Evolutionary conservation across 1,139 yeast genomes (phyloP).

Genomic region (Zygoascus sp.): DNA sequence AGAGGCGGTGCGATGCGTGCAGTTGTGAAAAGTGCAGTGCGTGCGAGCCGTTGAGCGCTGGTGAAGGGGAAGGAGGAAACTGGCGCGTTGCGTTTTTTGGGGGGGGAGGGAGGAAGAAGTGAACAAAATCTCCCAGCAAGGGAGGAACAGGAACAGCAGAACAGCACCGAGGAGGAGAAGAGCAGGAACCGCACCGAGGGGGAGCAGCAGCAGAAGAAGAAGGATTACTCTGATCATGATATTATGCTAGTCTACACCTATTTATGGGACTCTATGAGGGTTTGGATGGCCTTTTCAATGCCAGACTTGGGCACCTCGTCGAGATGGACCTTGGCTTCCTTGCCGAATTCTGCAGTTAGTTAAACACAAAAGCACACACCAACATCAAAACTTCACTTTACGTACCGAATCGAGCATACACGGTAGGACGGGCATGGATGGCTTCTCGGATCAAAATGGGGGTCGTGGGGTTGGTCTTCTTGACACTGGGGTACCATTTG

Average conservation of each 20-base stretch:
- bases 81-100: background rate
- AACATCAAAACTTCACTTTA: constrained; percentile 7
- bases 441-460: constrained; percentile 78
- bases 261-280: constrained; percentile 19
- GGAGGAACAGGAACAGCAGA: background rate
- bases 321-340: constrained; percentile 32
- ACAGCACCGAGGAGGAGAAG: no score
- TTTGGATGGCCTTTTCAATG: constrained; percentile 21
- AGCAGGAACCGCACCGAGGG: no score
- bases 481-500: constrained; percentile 57
- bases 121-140: background rate
- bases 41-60: background rate
- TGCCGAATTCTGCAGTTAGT: constrained; percentile 28
- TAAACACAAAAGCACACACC: background rate
- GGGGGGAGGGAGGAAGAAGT: background rate
- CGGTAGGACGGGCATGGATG: constrained; percentile 63
- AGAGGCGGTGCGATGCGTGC: background rate
- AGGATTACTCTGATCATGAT: background rate
- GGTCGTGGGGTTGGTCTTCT: constrained; percentile 50
- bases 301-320: constrained; percentile 28
- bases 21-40: background rate
- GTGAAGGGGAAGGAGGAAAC: background rate
- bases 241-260: constrained; percentile 4
- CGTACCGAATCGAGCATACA: constrained; percentile 61
- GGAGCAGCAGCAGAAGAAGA: background rate